These are phyloP conservation scores for Halophytophthora batemanensis DNA, from an alignment of 352 stramenopile species.

Conservation along the genomic window DNA sequence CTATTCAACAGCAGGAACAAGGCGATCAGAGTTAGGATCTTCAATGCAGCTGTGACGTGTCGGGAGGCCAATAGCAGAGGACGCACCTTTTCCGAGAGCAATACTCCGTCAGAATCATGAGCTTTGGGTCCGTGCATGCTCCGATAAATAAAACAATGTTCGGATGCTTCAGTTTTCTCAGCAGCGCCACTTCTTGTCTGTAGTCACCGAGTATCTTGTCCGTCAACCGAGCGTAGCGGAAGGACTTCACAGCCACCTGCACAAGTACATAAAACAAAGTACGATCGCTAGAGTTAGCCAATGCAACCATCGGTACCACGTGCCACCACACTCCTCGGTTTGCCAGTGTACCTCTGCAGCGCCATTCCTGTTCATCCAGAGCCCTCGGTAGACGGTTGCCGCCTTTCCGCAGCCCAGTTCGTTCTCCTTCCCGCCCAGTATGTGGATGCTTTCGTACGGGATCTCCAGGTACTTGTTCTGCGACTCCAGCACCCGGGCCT, in stretches of 20 bases:
- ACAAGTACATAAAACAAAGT: not conserved
- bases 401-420: slow-evolving; percentile 84
- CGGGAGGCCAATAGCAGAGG: not conserved
- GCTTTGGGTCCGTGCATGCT: slow-evolving; percentile 84
- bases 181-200: slow-evolving; percentile 79
- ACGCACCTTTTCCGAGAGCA: slow-evolving; percentile 84
- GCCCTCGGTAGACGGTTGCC: slow-evolving; percentile 81
- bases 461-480: slow-evolving; percentile 89
- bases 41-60: not conserved
- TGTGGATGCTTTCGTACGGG: slow-evolving; percentile 84
- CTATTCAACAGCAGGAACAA: slow-evolving; percentile 22
- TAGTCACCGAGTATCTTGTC: slow-evolving; percentile 88
- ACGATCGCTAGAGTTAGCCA: not conserved
- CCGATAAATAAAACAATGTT: slow-evolving; percentile 92
- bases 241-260: slow-evolving; percentile 81
- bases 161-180: slow-evolving; percentile 86
- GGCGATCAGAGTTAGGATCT: not conserved
- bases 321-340: not conserved
- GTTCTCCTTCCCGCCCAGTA: slow-evolving; percentile 84
- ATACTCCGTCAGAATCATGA: slow-evolving; percentile 90
- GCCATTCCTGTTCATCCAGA: slow-evolving; percentile 85
- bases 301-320: not conserved
- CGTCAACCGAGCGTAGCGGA: slow-evolving; percentile 84
- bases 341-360: slow-evolving; percentile 63
- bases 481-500: slow-evolving; percentile 78